phyloP scores from a whole-genome alignment of 257 asterid genomes.

The Nicotiana otophora region DNA sequence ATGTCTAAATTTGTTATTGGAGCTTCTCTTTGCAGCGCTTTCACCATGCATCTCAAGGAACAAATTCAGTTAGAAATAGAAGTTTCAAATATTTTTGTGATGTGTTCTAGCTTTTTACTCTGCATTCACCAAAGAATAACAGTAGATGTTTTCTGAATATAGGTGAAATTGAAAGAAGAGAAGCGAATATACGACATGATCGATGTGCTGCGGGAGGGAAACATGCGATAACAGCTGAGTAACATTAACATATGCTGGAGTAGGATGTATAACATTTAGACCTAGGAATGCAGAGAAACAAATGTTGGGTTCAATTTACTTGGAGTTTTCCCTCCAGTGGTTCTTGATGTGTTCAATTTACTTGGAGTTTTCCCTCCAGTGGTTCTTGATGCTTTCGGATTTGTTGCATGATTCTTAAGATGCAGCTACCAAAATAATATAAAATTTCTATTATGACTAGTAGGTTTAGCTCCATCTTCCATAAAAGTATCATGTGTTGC shows the following conservation, averaged over 20 bases:
- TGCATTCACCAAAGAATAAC: neutral
- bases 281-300: neutral
- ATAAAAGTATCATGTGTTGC: neutral
- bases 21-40: neutral
- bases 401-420: neutral
- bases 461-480: neutral
- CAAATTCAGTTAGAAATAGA: neutral
- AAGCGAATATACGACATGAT: conserved; percentile 80
- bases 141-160: conserved; percentile 14
- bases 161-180: conserved; percentile 65
- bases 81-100: neutral
- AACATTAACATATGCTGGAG: neutral
- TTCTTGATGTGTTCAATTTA: neutral
- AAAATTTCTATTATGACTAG: neutral
- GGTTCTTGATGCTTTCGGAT: neutral
- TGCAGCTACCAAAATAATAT: neutral
- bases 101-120: neutral
- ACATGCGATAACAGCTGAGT: conserved; percentile 51
- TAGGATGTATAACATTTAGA: neutral
- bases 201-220: conserved; percentile 90
- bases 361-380: neutral
- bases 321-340: neutral
- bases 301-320: neutral
- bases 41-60: neutral
- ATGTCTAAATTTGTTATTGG: neutral